Evolutionary conservation across 371 early-diverging fungal species (phyloP).

Genomic region (Apophysomyces sp.): DNA sequence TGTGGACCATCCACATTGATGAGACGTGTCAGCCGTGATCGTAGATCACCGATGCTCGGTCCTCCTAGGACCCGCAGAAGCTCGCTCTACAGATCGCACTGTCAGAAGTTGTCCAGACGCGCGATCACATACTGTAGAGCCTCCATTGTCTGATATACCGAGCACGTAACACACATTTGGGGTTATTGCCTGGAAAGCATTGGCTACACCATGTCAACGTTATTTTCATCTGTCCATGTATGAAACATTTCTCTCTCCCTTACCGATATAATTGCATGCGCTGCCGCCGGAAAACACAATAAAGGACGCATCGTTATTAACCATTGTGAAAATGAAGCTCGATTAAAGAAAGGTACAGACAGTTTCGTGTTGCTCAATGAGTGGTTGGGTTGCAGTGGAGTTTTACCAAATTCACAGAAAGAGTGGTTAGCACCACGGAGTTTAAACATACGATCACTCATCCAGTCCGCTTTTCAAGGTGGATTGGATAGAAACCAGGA

Average conservation of each 20-base stretch:
- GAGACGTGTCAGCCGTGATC: constrained; percentile 60
- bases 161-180: constrained; percentile 65
- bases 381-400: too few relatives aligned
- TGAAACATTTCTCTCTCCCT: neutral
- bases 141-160: constrained; percentile 77
- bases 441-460: too few relatives aligned
- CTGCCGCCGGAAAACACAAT: constrained; percentile 73
- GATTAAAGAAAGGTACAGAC: too few relatives aligned
- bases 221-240: neutral
- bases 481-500: too few relatives aligned
- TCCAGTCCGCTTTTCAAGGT: too few relatives aligned
- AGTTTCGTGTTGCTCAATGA: too few relatives aligned
- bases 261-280: constrained; percentile 63
- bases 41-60: constrained; percentile 70
- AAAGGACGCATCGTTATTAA: constrained; percentile 23
- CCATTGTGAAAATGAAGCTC: too few relatives aligned
- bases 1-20: constrained; percentile 45
- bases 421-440: too few relatives aligned
- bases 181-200: constrained; percentile 53
- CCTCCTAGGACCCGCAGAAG: constrained; percentile 68
- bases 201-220: constrained; percentile 21
- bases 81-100: constrained; percentile 37
- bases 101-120: neutral
- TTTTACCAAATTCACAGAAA: too few relatives aligned
- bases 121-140: constrained; percentile 44